Conservation (phyloP, 192 early-diverging fungal species). For the Chytriomyces sp. region DNA sequence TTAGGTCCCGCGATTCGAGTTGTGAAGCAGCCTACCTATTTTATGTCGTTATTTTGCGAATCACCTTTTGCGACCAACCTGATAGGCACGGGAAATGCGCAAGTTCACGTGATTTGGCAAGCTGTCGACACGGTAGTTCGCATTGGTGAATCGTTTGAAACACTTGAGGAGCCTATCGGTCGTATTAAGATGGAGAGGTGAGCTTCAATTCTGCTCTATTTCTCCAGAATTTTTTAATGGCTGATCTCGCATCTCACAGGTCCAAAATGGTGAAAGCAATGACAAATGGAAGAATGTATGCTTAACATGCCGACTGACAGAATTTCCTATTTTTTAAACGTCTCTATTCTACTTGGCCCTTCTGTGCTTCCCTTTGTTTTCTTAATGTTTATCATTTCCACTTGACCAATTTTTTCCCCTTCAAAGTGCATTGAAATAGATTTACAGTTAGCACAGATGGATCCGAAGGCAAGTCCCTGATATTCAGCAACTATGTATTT, state of each 20-base stretch:
- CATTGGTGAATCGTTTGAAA: constrained; percentile 31
- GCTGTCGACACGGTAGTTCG: constrained; percentile 16
- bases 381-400: background rate
- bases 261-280: constrained; percentile 18
- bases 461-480: no score
- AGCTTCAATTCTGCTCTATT: background rate
- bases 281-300: constrained; percentile 15
- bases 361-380: background rate
- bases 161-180: constrained; percentile 23
- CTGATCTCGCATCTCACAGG: background rate
- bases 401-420: background rate
- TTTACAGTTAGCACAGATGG: no score
- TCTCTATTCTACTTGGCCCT: background rate
- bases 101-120: constrained; percentile 27
- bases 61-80: constrained; percentile 27
- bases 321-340: background rate
- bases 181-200: constrained; percentile 30
- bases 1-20: constrained; percentile 21
- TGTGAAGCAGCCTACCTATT: constrained; percentile 24
- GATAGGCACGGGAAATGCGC: constrained; percentile 26
- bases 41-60: constrained; percentile 23
- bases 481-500: no score
- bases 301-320: background rate
- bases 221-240: no score
- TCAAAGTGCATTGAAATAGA: background rate